Conservation (phyloP, 108 stramenopile genomes). For the Conticribra weissflogii region DNA sequence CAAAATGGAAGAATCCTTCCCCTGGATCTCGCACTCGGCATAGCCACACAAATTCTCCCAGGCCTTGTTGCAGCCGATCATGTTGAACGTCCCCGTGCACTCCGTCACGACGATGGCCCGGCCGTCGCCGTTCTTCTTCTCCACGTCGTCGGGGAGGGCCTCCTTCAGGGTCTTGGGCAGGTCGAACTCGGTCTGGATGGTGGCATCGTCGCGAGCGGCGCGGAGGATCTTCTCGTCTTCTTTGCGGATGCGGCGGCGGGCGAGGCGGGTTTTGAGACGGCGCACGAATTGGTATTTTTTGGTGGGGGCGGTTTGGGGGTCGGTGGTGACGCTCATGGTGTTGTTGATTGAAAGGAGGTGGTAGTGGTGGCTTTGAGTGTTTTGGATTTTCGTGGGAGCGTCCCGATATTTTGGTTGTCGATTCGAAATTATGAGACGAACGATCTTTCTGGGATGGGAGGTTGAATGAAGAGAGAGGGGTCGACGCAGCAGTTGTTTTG, state of each 20-base stretch:
- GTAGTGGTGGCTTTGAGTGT: no score
- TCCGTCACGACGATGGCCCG: constrained; percentile 38
- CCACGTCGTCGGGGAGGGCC: constrained; percentile 18
- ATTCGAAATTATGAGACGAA: no score
- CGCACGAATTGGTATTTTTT: not conserved
- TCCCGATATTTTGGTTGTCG: no score
- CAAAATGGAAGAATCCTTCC: constrained; percentile 18
- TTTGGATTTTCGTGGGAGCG: no score
- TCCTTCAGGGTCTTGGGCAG: constrained; percentile 13
- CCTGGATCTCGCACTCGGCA: constrained; percentile 23
- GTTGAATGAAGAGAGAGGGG: no score
- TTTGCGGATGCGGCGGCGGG: constrained; percentile 17
- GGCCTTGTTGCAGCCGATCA: constrained; percentile 34
- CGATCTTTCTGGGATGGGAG: no score
- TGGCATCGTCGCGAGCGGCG: constrained; percentile 11
- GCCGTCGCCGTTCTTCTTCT: constrained; percentile 6
- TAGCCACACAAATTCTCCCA: constrained; percentile 40
- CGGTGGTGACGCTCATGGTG: not conserved
- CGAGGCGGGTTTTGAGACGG: not conserved
- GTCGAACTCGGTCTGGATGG: not conserved
- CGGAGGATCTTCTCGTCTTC: constrained; percentile 10
- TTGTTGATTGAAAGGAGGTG: no score
- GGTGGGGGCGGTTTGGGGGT: not conserved
- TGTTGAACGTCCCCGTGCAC: constrained; percentile 1
- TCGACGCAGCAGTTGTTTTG: no score